Conservation (phyloP, 169 alveolate species). For the Neospora caninum region DNA sequence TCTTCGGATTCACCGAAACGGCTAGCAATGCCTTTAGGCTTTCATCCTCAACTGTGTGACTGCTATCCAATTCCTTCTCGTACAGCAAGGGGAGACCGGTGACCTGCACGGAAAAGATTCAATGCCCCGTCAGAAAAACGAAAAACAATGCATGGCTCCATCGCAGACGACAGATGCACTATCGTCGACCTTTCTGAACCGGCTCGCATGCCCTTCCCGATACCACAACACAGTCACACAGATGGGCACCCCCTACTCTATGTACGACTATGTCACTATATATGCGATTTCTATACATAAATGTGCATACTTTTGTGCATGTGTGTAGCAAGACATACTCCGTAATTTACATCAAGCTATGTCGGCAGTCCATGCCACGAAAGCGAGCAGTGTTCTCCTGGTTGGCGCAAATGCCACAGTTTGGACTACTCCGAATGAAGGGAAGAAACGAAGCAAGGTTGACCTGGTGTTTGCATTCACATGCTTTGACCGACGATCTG, state of each 20-base stretch:
- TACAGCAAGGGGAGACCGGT: constrained; percentile 60
- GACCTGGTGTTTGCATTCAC: too few species aligned
- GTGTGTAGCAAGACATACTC: too few species aligned
- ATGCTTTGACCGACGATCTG: too few species aligned
- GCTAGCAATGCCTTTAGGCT: constrained; percentile 49
- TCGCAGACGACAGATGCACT: not conserved
- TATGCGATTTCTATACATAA: not conserved
- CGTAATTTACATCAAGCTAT: too few species aligned
- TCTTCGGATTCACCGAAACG: constrained; percentile 53
- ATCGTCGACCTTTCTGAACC: not conserved
- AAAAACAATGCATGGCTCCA: not conserved
- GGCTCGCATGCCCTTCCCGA: not conserved
- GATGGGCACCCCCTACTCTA: not conserved
- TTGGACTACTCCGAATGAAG: not conserved
- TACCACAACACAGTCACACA: not conserved
- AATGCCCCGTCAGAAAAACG: not conserved
- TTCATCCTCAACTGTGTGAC: constrained; percentile 30
- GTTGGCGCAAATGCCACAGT: too few species aligned
- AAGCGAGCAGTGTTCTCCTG: not conserved
- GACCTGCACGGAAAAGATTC: not conserved
- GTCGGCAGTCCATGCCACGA: not conserved
- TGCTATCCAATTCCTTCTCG: constrained; percentile 35
- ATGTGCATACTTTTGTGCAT: too few species aligned
- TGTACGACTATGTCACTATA: not conserved
- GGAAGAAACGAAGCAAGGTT: not conserved